Conservation (phyloP, 768 basidiomycete species). For the Lactarius psammicola region DNA sequence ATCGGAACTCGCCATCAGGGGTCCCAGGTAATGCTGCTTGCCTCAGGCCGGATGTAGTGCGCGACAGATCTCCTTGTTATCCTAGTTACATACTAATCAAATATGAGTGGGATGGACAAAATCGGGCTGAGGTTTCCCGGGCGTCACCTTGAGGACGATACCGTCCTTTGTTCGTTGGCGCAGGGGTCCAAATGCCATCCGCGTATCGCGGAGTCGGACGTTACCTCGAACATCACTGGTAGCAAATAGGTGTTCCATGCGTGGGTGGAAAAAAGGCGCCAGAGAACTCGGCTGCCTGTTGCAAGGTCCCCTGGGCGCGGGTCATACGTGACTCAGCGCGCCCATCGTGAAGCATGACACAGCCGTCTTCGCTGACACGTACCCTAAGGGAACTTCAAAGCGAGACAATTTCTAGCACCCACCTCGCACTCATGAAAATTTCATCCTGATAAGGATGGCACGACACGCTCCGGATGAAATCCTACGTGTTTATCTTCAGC, state of each 20-base stretch:
- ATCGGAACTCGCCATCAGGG: slow-evolving; percentile 50
- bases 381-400: neutral
- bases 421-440: slow-evolving; percentile 70
- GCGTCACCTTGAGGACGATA: slow-evolving; percentile 51
- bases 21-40: slow-evolving; percentile 68
- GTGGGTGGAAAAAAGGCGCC: slow-evolving; percentile 67
- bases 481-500: slow-evolving; percentile 42
- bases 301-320: slow-evolving; percentile 51
- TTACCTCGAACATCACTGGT: slow-evolving; percentile 58
- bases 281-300: slow-evolving; percentile 56
- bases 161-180: slow-evolving; percentile 47
- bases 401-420: slow-evolving; percentile 20
- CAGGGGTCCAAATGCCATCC: slow-evolving; percentile 69
- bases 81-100: slow-evolving; percentile 44
- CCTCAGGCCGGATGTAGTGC: slow-evolving; percentile 58
- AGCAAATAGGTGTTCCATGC: slow-evolving; percentile 64
- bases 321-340: slow-evolving; percentile 40
- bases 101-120: slow-evolving; percentile 24
- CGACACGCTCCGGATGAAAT: slow-evolving; percentile 60
- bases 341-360: slow-evolving; percentile 59
- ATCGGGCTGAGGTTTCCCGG: neutral
- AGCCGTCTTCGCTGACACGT: slow-evolving; percentile 62
- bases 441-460: slow-evolving; percentile 69
- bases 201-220: slow-evolving; percentile 64
- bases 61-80: slow-evolving; percentile 42